A percentile compares a stretch with the other conserved stretches of the same genome.
phyloP scores from a whole-genome alignment of 1,284 basidiomycete genomes.

The Leccinum pachyderme region DNA sequence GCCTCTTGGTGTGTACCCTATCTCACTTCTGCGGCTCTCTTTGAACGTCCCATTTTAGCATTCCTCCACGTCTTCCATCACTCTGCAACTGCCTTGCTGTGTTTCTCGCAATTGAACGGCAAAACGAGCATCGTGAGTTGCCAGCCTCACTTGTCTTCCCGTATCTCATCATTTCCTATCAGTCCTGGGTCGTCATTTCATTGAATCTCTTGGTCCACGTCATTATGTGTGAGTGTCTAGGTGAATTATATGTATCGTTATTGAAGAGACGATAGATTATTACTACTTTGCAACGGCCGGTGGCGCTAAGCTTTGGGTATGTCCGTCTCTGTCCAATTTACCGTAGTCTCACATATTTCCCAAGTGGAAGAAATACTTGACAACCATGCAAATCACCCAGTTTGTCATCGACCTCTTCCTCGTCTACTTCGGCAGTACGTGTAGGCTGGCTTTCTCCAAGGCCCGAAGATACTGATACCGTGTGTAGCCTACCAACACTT shows the following conservation, averaged over 20 bases:
- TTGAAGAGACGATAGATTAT: slow-evolving; percentile 63
- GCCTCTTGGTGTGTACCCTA: slow-evolving; percentile 69
- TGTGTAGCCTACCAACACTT: slow-evolving; percentile 81
- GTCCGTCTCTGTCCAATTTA: slow-evolving; percentile 21
- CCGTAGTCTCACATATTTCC: slow-evolving; percentile 5
- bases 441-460: slow-evolving; percentile 11
- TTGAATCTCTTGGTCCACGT: slow-evolving; percentile 96
- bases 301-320: slow-evolving; percentile 92
- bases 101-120: slow-evolving; percentile 93
- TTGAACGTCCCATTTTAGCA: slow-evolving; percentile 44
- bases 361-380: slow-evolving; percentile 98
- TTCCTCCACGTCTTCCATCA: slow-evolving; percentile 99
- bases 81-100: slow-evolving; percentile 95
- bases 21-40: neutral
- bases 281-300: slow-evolving; percentile 97
- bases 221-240: slow-evolving; percentile 82
- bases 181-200: slow-evolving; percentile 96
- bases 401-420: slow-evolving; percentile 88
- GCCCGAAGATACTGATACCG: slow-evolving; percentile 13
- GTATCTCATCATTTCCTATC: slow-evolving; percentile 9
- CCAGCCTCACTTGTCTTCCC: neutral
- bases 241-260: neutral
- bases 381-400: slow-evolving; percentile 93
- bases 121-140: slow-evolving; percentile 79
- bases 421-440: slow-evolving; percentile 93